Evolutionary conservation across 441 rosid genomes (phyloP), one percentile per base, ranked within the genome.

Genomic region (Erysimum cheiri): DNA sequence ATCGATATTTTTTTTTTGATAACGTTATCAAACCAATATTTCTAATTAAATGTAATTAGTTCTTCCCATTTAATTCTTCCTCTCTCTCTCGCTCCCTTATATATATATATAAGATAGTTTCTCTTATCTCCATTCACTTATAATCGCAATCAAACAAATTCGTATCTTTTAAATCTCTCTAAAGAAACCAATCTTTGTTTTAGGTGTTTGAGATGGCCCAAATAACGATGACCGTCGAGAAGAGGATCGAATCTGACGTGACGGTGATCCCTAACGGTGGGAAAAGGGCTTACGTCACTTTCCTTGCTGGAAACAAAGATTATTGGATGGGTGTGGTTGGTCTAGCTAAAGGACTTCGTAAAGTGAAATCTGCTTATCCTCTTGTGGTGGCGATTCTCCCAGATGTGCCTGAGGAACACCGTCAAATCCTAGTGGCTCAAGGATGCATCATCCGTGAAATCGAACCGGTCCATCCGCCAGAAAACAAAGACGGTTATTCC

Each of bases 291-390:
- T 87, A 82, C 36, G 87, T 89, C 1, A 84, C 93, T 0, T 91
- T 91, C 73, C 71, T 91, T 60, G 96, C 97, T 0, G 96, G 97
- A 26, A 79, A 80, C 59, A 85, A 87, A 3, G 91, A 91, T 44
- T 91, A 89, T 7, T 77, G 84, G 70, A 88, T 85, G 71, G 97
- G 97, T 8, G 91, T 91, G 12, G 90, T 89, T 29, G 93, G 92
- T 41, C 71, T 91, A 49, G 96, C 85, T 43, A 91, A 91, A 70
- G 96, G 97, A 5, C 77, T 86, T 13, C 86, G 94, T 78, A 88
- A 83, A 83, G 81, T 69, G 2, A 75, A 82, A 1, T 58, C 90
- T 1, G 78, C 11, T 2, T 84, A 87, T 72, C 97, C 97, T 40
- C 89, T 91, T 9, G 85, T 91, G 6, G 97, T 86, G 32, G 93